Evolutionary conservation across 495 filamentous ascomycete genomes (phyloP), one percentile per base, ranked within the genome.

Genomic region (Amphirosellinia nigrospora): DNA sequence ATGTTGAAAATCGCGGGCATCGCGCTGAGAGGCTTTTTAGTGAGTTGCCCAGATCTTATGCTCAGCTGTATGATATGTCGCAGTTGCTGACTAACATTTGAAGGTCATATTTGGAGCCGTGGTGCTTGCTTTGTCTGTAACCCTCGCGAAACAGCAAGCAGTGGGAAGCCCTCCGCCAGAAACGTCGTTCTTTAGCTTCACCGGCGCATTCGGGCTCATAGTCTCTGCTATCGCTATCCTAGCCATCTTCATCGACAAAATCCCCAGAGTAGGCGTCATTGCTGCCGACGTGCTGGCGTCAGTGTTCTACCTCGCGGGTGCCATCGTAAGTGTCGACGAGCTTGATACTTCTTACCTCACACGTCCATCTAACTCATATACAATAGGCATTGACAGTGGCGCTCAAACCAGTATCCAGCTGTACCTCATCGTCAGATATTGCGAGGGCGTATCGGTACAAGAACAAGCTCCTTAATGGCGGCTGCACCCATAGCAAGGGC

Each of bases 251-350:
- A 45, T 82, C 32, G 77, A 80, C 11, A 72, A 78, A 7, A 75
- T 87, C 10, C 79, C 82, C 3, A 77, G 74, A 0, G 63, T 86
- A 0, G 73, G 82, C 7, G 73, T 79, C 5, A 72, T 84, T 55
- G 78, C 67, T 0, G 71, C 85, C 1, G 87, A 89, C 72, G 84
- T 72, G 0, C 41, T 88, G 0, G 75, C 82, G 0, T 69, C 73
- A 0, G 61, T 86, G 19, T 78, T 87, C 38, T 80, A 85, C 46
- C 75, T 89, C 4, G 86, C 82, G 15, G 86, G 82, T 39, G 88
- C 82, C 23, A 83, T 88, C 63, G 87, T 89, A 83, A 72, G 88
- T 85, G 13, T 28, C 48, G 11, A 50, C 32, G 48, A 43, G 13
- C 58, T 34, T 9, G n/a, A 8, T 19, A 10, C 19, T 7, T 64